Evolutionary conservation across 2,329 filamentous ascomycete species (phyloP), one percentile per base, ranked within the genome.

Genomic region (Ciborinia camelliae): DNA sequence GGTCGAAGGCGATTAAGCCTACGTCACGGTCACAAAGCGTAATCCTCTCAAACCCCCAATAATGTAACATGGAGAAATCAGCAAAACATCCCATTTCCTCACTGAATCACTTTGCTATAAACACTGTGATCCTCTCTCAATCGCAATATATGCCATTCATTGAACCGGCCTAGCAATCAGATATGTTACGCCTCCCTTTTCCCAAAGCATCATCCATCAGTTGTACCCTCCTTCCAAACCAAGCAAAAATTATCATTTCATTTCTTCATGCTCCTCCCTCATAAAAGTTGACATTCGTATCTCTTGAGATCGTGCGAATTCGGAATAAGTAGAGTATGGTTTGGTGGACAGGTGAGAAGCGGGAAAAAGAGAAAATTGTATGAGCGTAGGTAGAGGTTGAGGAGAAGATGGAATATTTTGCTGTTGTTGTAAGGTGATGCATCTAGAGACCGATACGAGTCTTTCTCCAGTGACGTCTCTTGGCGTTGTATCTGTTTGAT

Each of bases 401-500:
- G 60, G 59, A 64, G 61, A 65, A 47, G 43, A 63, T 58, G 41
- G 61, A 63, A 63, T 28, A 41, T 63, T 63, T 63, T 58, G 61
- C 43, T 53, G 66, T 60, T 61, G 62, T 61, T 30, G 37, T 20
- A 9, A 2, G 77, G 79, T 77, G 81, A 84, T 79, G 81, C 80
- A 82, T 87, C 86, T 95, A 99, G 86, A 99, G 96, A 80, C 92
- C 92, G 84, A 99, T 92, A 80, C 92, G 90, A 80, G 95, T 98
- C 94, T 99, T 99, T 86, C 95, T 92, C 95, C 95, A 99, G 82
- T 99, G 95, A 84, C 95, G 91, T 83, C 95, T 87, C 91, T 99
- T 99, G 78, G 95, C 93, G 86, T 99, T 99, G 90, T 99, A 99
- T 85, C 95, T 99, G 80, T 75, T 28, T 26, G 10, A 15, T 37